A percentile compares a stretch with the other conserved stretches of the same genome.
Evolutionary conservation across 257 asterid genomes (phyloP).

Genomic region (Primulina tabacum): DNA sequence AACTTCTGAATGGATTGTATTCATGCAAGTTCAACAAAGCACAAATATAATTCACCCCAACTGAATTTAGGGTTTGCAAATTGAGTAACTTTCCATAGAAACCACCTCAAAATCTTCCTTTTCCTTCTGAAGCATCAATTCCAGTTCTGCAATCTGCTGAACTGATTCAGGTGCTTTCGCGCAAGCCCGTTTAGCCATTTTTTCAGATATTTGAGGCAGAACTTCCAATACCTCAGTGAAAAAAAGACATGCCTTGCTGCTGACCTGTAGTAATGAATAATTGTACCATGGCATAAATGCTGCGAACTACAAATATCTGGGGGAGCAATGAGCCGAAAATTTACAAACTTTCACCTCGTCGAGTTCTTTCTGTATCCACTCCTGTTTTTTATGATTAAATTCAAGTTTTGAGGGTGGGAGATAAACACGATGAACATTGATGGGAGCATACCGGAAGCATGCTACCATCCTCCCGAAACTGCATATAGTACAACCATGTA

Average conservation of each 20-base stretch:
- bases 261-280: constrained; percentile 41
- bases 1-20: constrained; percentile 9
- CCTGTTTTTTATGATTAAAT: constrained; percentile 57
- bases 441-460: constrained; percentile 75
- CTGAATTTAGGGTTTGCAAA: constrained; percentile 9
- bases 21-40: constrained; percentile 10
- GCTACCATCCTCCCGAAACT: constrained; percentile 88
- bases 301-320: constrained; percentile 20
- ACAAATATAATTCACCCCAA: neutral
- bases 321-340: constrained; percentile 19
- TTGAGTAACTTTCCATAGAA: constrained; percentile 10
- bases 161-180: constrained; percentile 34
- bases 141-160: constrained; percentile 50
- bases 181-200: constrained; percentile 29
- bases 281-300: constrained; percentile 23
- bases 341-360: constrained; percentile 50
- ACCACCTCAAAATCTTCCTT: constrained; percentile 67
- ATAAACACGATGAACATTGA: constrained; percentile 64
- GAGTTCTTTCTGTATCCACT: constrained; percentile 61
- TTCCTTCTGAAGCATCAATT: constrained; percentile 54
- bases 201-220: constrained; percentile 46
- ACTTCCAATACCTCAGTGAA: constrained; percentile 56
- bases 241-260: constrained; percentile 43
- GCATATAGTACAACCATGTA: constrained; percentile 31
- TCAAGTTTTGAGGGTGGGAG: constrained; percentile 80